Evolutionary conservation across 345 rosid genomes (phyloP).

Genomic region (Acer saccharum): DNA sequence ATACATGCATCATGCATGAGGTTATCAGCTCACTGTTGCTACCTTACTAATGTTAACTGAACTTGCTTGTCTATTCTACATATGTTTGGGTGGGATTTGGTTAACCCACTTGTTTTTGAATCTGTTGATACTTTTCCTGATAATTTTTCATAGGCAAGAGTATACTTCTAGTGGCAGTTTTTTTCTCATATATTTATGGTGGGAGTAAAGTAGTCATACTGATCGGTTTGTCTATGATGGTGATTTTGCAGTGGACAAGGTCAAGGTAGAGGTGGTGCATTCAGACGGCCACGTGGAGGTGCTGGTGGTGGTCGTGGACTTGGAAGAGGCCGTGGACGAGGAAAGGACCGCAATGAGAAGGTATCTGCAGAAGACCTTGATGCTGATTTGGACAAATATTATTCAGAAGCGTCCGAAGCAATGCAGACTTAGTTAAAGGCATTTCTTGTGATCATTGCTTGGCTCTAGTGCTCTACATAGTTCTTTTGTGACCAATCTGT

Average conservation of each 20-base stretch:
- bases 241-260: slow-evolving; percentile 49
- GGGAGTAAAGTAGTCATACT: not conserved
- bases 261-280: slow-evolving; percentile 63
- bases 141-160: not conserved
- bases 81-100: not conserved
- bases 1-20: not conserved
- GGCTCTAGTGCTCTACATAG: slow-evolving; percentile 17
- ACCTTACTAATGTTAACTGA: not conserved
- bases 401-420: slow-evolving; percentile 65
- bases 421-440: slow-evolving; percentile 68
- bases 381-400: slow-evolving; percentile 92
- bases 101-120: not conserved
- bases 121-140: not conserved
- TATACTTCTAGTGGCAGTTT: not conserved
- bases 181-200: slow-evolving; percentile 5
- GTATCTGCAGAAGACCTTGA: slow-evolving; percentile 95
- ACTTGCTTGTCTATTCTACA: not conserved
- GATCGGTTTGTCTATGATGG: not conserved
- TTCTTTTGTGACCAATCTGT: slow-evolving; percentile 33
- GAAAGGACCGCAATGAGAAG: slow-evolving; percentile 70
- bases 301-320: slow-evolving; percentile 52
- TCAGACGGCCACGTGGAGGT: slow-evolving; percentile 58
- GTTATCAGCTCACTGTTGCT: not conserved
- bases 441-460: slow-evolving; percentile 18
- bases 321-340: slow-evolving; percentile 69